Base-by-base conservation (phyloP, 345 rosid genomes). In the Heritiera littoralis region DNA sequence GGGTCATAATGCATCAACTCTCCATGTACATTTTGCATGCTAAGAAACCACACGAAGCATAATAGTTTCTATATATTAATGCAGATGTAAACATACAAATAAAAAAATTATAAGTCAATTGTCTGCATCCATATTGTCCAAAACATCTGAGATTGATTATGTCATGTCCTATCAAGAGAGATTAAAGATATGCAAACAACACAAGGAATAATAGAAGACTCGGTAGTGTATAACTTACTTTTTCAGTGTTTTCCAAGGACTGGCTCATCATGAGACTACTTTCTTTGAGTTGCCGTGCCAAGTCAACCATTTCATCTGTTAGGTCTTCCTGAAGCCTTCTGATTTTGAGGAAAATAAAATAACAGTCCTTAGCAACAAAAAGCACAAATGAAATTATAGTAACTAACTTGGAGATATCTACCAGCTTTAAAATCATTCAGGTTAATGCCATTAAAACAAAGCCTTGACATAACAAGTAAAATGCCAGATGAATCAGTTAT, bases 221-320 rank as follows among this genome's bases (percentile, higher is more conserved):
- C 35, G 32, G 15, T 52, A 17, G 48, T 54, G 12, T 38, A 55
- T 6, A 54, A 38, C 80, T 76, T 73, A 92, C 99, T 74, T 91
- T 92, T 73, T 92, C 98, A 59, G 99, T 92, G 79, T 87, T 88
- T 79, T 92, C 86, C 82, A 91, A 72, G n/a, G 99, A 93, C 79
- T 68, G 92, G 76, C 90, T 90, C 89, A 92, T 95, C 84, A 89
- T 72, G 58, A 90, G 94, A 86, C 94, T 96, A 71, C 90, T 84
- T 89, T 92, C 99, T 84, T 94, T 94, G 41, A 94, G 97, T 83
- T 96, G 92, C 63, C 78, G 83, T 11, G 98, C 99, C 84, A 96
- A 88, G 66, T 82, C 97, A 43, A 94, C 99, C 98, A 96, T 96
- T 85, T 94, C 99, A 88, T 92, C 97, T 0, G 97, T 92, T 76